Base-by-base conservation (phyloP, 1,139 yeast species). In the Yamadazyma kanchanaburiensis region DNA sequence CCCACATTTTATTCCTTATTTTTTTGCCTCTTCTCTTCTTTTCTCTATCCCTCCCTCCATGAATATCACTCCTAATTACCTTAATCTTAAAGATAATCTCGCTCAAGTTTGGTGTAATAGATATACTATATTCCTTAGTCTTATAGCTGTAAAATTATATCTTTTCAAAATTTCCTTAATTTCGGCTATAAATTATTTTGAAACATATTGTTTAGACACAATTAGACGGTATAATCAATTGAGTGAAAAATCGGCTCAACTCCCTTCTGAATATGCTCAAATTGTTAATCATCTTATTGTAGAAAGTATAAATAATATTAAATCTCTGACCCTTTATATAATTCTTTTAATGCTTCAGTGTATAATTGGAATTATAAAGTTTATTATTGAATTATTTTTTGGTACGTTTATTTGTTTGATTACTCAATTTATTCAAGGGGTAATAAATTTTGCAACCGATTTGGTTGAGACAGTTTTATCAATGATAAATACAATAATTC, bases 371-470 rank as follows among this genome's bases (percentile, higher is more conserved):
- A 42, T 88, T 21, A 52, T 85, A 0, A 48, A 76, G 8, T 88
- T 91, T 48, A 64, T 77, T 15, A 57, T 91, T 12, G 88, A 86
- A 24, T 47, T 89, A 39, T 72, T 83, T 30, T 57, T 88, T 6
- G 97, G 96, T 0, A 89, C 97, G 0, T 85, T 84, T 54, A 79
- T 85, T 0, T 91, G 98, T 56, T 61, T 91, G 15, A 54, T 87
- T 6, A 77, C 84, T 0, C 80, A 94, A 5, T 74, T 89, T 0
- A 62, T 88, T 6, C 78, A 76, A 42, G 86, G 91, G 2, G 70
- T 86, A 0, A 81, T 82, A 1, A 78, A 77, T 39, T 76, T 78
- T 24, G 94, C 94, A 0, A 71, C 87, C 0, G 59, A 63, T 23
- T 86, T 77, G 6, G 60, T 87, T 14, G 79, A 84, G 32, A 66